phyloP scores from a whole-genome alignment of 192 early-diverging fungal genomes.

The Coemansia sp. region DNA sequence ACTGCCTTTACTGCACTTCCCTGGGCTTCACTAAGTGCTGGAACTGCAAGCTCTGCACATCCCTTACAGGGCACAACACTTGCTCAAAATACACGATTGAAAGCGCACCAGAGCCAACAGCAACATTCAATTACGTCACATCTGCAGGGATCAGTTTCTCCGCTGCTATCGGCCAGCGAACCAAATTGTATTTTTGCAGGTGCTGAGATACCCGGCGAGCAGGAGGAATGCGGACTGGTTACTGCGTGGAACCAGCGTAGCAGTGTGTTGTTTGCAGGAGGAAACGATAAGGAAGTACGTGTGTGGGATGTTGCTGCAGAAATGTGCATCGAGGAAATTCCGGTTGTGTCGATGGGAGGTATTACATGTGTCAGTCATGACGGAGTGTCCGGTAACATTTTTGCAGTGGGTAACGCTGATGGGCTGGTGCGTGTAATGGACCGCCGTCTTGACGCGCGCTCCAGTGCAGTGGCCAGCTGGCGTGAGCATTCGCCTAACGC shows the following conservation, averaged over 20 bases:
- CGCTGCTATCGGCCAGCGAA: background rate
- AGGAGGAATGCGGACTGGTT: conserved; percentile 25
- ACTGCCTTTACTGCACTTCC: conserved; percentile 45
- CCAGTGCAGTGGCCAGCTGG: conserved; percentile 37
- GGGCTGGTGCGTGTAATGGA: conserved; percentile 54
- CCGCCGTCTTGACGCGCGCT: conserved; percentile 35
- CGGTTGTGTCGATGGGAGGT: conserved; percentile 35
- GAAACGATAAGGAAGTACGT: conserved; percentile 41
- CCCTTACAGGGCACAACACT: background rate
- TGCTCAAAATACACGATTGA: conserved; percentile 2
- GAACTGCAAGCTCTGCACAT: background rate
- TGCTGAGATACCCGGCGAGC: background rate
- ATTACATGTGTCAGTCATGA: conserved; percentile 47
- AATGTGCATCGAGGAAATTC: conserved; percentile 50
- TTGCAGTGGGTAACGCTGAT: conserved; percentile 40
- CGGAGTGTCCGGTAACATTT: conserved; percentile 37
- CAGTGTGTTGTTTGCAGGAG: conserved; percentile 43
- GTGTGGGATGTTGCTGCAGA: conserved; percentile 52
- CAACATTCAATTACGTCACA: background rate
- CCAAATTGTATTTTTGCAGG: background rate
- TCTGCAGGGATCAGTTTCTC: background rate
- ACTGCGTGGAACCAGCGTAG: conserved; percentile 54
- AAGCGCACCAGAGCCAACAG: background rate
- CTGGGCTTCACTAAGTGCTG: conserved; percentile 16
- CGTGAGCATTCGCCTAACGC: conserved; percentile 36